A percentile compares a stretch with the other conserved stretches of the same genome.
phyloP scores from a whole-genome alignment of 1,139 yeast genomes.

The Zygoascus hellenicus region DNA sequence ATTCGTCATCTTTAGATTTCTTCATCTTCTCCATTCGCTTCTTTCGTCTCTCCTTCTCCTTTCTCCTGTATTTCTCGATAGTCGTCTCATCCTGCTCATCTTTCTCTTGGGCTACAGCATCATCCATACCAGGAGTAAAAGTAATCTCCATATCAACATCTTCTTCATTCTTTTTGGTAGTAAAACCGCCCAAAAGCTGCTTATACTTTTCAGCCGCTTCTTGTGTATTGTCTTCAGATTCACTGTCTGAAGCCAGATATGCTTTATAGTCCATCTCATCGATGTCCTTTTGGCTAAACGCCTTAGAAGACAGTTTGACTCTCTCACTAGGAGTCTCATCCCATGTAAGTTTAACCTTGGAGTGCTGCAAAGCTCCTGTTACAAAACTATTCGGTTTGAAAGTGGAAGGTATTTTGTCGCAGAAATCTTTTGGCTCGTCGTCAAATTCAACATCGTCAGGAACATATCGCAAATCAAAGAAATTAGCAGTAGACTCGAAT shows the following conservation, averaged over 20 bases:
- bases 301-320: constrained; percentile 67
- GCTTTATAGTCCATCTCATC: constrained; percentile 97
- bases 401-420: constrained; percentile 64
- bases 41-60: constrained; percentile 88
- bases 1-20: constrained; percentile 46
- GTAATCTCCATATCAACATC: constrained; percentile 91
- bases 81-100: constrained; percentile 55
- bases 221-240: constrained; percentile 42
- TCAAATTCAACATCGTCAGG: constrained; percentile 90
- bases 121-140: constrained; percentile 80
- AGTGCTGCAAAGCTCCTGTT: constrained; percentile 90
- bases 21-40: constrained; percentile 70
- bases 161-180: constrained; percentile 34
- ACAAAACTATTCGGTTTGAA: constrained; percentile 82
- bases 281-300: constrained; percentile 82
- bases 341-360: constrained; percentile 92
- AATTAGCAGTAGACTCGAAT: constrained; percentile 91
- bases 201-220: constrained; percentile 57
- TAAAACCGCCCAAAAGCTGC: constrained; percentile 48
- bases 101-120: constrained; percentile 31
- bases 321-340: constrained; percentile 97
- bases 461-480: constrained; percentile 84
- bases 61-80: constrained; percentile 74
- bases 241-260: constrained; percentile 85
- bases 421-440: constrained; percentile 61